phyloP scores from a whole-genome alignment of 495 filamentous ascomycete genomes.

The Penicillium chermesinum region DNA sequence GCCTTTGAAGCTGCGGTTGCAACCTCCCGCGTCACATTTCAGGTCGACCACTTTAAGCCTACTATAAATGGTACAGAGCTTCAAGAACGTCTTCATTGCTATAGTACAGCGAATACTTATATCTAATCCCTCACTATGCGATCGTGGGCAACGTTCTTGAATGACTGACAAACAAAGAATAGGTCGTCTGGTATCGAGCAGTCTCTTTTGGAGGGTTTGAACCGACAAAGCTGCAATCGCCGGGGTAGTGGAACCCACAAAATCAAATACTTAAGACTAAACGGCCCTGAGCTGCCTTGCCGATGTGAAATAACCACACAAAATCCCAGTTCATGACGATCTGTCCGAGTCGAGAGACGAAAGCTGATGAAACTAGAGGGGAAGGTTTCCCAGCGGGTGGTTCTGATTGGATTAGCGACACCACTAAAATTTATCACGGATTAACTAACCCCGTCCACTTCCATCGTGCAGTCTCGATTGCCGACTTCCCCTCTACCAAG shows the following conservation, averaged over 20 bases:
- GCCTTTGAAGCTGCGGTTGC: too few species aligned
- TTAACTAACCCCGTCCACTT: slow-evolving; percentile 34
- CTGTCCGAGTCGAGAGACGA: neutral
- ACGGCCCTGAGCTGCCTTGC: too few species aligned
- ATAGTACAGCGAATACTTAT: too few species aligned
- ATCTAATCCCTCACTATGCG: neutral
- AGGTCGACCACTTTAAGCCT: too few species aligned
- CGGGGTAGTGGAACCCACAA: too few species aligned
- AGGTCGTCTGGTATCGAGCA: neutral
- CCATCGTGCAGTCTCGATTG: slow-evolving; percentile 25
- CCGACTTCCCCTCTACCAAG: slow-evolving; percentile 37
- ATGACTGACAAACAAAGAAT: neutral
- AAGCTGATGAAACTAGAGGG: neutral
- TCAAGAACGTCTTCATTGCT: too few species aligned
- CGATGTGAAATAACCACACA: too few species aligned
- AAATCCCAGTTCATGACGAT: too few species aligned
- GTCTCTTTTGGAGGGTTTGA: neutral
- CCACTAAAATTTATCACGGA: slow-evolving; percentile 49
- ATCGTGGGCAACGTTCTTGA: neutral
- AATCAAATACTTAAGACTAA: too few species aligned
- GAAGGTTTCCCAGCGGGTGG: slow-evolving; percentile 2
- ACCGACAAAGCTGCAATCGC: too few species aligned
- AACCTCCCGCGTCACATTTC: too few species aligned
- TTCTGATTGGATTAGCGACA: slow-evolving; percentile 45
- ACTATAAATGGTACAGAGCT: too few species aligned